A percentile compares a stretch with the other conserved stretches of the same genome.
These are phyloP conservation scores for Cucumis cinereus DNA, from an alignment of 306 rosid species.

Conservation along the genomic window DNA sequence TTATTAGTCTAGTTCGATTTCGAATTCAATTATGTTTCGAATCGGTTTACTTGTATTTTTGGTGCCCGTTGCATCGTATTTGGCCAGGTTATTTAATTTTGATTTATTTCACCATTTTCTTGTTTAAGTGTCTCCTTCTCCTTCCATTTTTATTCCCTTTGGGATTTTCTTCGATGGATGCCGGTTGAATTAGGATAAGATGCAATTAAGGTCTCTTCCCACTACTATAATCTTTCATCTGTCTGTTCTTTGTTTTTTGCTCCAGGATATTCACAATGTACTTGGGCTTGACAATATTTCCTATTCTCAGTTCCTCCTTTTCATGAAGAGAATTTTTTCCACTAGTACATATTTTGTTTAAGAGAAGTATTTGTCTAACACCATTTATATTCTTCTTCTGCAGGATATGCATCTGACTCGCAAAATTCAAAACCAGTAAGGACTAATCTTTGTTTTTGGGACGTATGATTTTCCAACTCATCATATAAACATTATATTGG, in stretches of 20 bases:
- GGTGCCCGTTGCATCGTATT: background rate
- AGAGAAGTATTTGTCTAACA: background rate
- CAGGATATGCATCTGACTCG: conserved; percentile 67
- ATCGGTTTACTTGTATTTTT: background rate
- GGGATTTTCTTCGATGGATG: background rate
- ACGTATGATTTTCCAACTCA: background rate
- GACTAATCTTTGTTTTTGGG: conserved; percentile 8
- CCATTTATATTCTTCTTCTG: conserved; percentile 11
- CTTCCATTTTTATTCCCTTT: background rate
- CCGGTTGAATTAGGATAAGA: background rate
- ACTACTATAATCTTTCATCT: background rate
- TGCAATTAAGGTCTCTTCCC: background rate
- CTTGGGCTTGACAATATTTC: background rate
- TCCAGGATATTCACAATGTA: background rate
- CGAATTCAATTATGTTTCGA: background rate
- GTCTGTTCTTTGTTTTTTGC: background rate
- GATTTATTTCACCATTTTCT: background rate
- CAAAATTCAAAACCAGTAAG: conserved; percentile 57
- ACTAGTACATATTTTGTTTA: background rate
- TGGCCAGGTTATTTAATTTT: background rate
- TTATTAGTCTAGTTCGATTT: background rate
- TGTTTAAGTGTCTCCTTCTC: background rate
- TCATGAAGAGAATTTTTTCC: conserved; percentile 7
- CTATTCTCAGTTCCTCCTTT: background rate
- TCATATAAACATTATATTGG: background rate